These are phyloP conservation scores for Elongisporangium prolatum DNA, from an alignment of 352 stramenopile species.

Conservation along the genomic window DNA sequence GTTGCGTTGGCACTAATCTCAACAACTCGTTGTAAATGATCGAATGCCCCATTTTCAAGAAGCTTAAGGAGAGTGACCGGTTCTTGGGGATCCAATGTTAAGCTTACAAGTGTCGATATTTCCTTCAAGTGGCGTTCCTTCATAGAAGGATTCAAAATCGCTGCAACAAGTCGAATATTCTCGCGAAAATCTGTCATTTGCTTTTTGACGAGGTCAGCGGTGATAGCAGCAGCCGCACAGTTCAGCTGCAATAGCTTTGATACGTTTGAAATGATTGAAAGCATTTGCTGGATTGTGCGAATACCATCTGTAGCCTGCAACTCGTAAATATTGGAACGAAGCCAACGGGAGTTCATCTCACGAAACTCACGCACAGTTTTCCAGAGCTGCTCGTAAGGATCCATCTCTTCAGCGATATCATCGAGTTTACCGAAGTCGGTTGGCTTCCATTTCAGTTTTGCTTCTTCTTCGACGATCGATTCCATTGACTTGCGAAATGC, in stretches of 20 bases:
- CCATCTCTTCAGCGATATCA: conserved; percentile 67
- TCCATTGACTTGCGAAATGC: conserved; percentile 56
- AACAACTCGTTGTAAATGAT: conserved; percentile 40
- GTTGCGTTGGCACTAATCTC: conserved; percentile 66
- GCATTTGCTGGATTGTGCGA: conserved; percentile 50
- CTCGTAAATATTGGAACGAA: conserved; percentile 66
- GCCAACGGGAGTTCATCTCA: conserved; percentile 58
- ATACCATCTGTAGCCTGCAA: conserved; percentile 48
- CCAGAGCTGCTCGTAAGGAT: conserved; percentile 77
- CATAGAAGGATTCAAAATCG: conserved; percentile 63
- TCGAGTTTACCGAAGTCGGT: conserved; percentile 73
- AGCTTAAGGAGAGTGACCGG: conserved; percentile 65
- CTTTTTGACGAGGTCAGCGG: conserved; percentile 70
- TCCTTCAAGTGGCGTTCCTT: conserved; percentile 62
- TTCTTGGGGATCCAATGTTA: conserved; percentile 43
- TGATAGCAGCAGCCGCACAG: conserved; percentile 51
- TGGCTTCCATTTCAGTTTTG: conserved; percentile 60
- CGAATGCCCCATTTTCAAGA: conserved; percentile 60
- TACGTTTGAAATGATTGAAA: conserved; percentile 37
- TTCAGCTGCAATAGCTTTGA: conserved; percentile 55
- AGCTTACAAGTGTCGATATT: conserved; percentile 35
- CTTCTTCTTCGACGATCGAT: conserved; percentile 51
- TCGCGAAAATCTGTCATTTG: conserved; percentile 76
- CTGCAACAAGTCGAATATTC: conserved; percentile 52
- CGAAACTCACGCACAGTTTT: conserved; percentile 66